Base-by-base conservation (phyloP, 495 filamentous ascomycete species). In the Opeltia flavorubescens region DNA sequence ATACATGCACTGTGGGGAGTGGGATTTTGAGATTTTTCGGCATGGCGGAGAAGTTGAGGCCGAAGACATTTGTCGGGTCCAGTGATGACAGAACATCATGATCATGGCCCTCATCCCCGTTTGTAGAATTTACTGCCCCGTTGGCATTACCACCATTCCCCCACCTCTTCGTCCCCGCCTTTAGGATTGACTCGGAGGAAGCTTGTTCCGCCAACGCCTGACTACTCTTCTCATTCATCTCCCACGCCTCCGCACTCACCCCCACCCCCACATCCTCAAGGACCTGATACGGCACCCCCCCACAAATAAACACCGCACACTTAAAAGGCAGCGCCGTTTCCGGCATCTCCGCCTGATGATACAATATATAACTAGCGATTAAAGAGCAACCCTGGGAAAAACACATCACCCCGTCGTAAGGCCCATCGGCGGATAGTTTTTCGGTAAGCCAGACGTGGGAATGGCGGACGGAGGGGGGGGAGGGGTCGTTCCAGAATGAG, bases 1-100 rank as follows among this genome's bases (percentile, higher is more conserved):
- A 78, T 13, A 81, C 59, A 59, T 82, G 76, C 40, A 76, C 74
- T 7, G 79, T 81, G 0, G 78, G 79, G 17, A 83, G 70, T 15
- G 55, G 43, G 43, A 83, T 73, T 13, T 52, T 45, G 5, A 68
- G 65, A 2, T 71, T 62, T 7, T 59, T 44, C 0, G 44, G 48
- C 26, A 70, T 60, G 15, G 40, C 25, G 8, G 69, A 68, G 35
- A 76, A 56, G 41, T 81, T 69, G 4, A 77, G 59, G 20, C 74
- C 77, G 21, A 72, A 75, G 7, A 71, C 62, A 15, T 70, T 63
- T 26, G 26, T 53, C 25, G 48, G 12, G 4, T 44, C 26, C 1
- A 50, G 11, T 11, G 51, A 24, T 4, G 51, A 48, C 0, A 59
- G 57, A 2, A 46, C 47, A 61, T 62, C 66, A 5, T 63, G 59